These are phyloP conservation scores for Rhodomyrtus psidioides DNA, from an alignment of 441 rosid genomes.

Conservation along the genomic window DNA sequence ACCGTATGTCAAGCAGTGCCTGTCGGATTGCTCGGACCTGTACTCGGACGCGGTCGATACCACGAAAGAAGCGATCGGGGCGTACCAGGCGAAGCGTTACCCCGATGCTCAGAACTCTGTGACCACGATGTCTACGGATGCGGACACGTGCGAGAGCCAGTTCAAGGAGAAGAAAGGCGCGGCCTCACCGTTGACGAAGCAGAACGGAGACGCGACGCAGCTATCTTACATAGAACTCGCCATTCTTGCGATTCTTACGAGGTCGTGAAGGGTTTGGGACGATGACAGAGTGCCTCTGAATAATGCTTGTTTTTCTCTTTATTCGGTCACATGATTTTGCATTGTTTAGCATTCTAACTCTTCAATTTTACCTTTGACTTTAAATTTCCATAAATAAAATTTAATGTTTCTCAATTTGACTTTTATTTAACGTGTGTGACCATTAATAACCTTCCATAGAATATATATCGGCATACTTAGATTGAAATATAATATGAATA, in stretches of 20 bases:
- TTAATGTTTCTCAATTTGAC: too few relatives aligned
- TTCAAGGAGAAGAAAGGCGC: not conserved
- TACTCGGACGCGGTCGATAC: not conserved
- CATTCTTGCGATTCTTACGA: not conserved
- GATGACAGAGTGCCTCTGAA: not conserved
- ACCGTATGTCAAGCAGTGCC: not conserved
- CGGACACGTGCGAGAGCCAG: not conserved
- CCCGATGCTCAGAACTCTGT: not conserved
- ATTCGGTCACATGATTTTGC: too few relatives aligned
- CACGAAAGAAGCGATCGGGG: not conserved
- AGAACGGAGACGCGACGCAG: not conserved
- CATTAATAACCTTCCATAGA: too few relatives aligned
- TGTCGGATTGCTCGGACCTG: too few relatives aligned
- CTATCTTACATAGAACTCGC: not conserved
- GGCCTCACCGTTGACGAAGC: not conserved
- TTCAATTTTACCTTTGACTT: too few relatives aligned
- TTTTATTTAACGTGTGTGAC: too few relatives aligned
- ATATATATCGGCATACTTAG: too few relatives aligned
- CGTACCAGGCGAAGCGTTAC: not conserved
- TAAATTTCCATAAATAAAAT: too few relatives aligned
- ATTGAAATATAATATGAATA: too few relatives aligned
- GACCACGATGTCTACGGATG: not conserved
- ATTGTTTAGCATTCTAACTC: too few relatives aligned
- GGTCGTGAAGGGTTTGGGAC: not conserved
- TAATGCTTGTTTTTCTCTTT: not conserved